Percentiles rank a stretch among this genome's conserved stretches.
Conservation (phyloP, 2,329 filamentous ascomycete genomes). For the Parastagonospora avenae region DNA sequence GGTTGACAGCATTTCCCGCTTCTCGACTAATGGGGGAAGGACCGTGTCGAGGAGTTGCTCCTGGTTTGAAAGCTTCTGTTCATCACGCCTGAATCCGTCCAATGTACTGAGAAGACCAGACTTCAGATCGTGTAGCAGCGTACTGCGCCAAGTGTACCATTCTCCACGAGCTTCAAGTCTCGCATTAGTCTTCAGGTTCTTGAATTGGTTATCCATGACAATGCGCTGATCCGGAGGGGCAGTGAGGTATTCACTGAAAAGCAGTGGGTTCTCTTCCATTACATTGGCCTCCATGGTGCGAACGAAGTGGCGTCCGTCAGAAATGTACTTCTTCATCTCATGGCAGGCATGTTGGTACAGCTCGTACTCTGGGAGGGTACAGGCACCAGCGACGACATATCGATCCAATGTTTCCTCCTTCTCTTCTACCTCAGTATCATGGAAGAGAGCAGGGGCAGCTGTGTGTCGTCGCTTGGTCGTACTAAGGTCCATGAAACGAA, state of each 20-base stretch:
- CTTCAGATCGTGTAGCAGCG: conserved; percentile 80
- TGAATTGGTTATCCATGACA: conserved; percentile 95
- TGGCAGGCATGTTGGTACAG: conserved; percentile 94
- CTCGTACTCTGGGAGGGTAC: conserved; percentile 90
- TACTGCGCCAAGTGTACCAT: conserved; percentile 98
- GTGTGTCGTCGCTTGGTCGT: conserved; percentile 93
- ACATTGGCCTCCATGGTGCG: conserved; percentile 90
- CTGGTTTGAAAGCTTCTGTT: conserved; percentile 68
- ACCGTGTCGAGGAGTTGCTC: conserved; percentile 70
- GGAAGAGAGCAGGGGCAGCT: conserved; percentile 52
- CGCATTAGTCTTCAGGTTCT: conserved; percentile 94
- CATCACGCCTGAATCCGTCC: conserved; percentile 77
- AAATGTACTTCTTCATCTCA: conserved; percentile 96
- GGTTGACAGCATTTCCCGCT: conserved; percentile 64
- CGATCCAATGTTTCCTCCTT: conserved; percentile 68
- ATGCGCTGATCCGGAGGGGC: conserved; percentile 81
- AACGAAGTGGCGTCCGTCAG: conserved; percentile 86
- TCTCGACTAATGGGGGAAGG: conserved; percentile 68
- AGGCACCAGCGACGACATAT: conserved; percentile 86
- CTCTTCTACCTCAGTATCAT: conserved; percentile 46
- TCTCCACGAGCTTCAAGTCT: conserved; percentile 89
- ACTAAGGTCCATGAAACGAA: conserved; percentile 98
- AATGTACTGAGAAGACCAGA: conserved; percentile 77
- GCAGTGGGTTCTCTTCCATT: conserved; percentile 83
- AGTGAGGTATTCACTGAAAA: conserved; percentile 90